Conservation (phyloP, 352 stramenopile species). For the Phytophthora pini region DNA sequence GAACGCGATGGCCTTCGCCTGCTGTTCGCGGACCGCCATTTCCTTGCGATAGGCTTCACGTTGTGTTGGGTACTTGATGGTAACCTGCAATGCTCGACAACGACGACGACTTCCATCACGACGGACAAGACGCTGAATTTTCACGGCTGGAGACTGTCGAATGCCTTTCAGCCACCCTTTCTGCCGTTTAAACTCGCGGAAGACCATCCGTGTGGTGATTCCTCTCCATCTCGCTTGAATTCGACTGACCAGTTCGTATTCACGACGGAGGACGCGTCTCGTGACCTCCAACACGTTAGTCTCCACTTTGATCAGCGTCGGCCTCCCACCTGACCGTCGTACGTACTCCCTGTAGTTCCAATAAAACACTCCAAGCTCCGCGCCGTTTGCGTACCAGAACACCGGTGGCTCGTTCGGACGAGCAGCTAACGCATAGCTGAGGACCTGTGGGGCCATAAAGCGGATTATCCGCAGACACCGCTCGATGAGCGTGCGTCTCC, state of each 20-base stretch:
- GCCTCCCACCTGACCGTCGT: constrained; percentile 58
- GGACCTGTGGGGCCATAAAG: constrained; percentile 59
- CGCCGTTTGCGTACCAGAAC: constrained; percentile 82
- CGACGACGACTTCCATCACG: constrained; percentile 45
- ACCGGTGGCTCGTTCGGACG: constrained; percentile 51
- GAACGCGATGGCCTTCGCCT: constrained; percentile 40
- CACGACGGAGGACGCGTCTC: constrained; percentile 61
- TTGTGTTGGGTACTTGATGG: constrained; percentile 51
- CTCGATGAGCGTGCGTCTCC: constrained; percentile 63
- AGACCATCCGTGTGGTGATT: constrained; percentile 66
- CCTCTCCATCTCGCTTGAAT: constrained; percentile 75
- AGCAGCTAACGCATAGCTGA: constrained; percentile 44
- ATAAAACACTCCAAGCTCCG: constrained; percentile 65
- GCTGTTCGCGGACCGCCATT: constrained; percentile 27
- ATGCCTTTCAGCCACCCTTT: constrained; percentile 65
- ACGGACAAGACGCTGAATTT: constrained; percentile 74
- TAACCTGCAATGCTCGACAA: constrained; percentile 47
- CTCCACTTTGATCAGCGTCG: constrained; percentile 76
- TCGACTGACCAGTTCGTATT: constrained; percentile 70
- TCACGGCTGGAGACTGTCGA: constrained; percentile 69
- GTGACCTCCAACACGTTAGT: constrained; percentile 78
- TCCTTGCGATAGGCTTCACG: constrained; percentile 47
- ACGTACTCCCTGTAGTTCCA: constrained; percentile 86
- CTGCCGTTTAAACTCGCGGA: constrained; percentile 70
- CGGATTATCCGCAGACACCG: constrained; percentile 69